phyloP scores from a whole-genome alignment of 768 basidiomycete genomes.

The Cystoderma amianthinum region DNA sequence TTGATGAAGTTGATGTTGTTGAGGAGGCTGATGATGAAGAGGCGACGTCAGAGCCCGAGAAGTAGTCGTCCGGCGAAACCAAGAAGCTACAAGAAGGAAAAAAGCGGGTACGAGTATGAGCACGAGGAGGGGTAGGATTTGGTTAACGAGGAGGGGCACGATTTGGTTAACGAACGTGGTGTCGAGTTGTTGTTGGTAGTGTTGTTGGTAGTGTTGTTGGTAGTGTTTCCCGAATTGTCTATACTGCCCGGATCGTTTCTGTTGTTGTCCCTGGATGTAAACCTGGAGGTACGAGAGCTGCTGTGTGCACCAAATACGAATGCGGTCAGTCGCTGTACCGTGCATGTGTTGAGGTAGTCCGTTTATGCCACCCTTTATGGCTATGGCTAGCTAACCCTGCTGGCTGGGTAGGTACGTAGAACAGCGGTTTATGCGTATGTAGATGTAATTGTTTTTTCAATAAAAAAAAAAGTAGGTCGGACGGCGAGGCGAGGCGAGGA shows the following conservation, averaged over 20 bases:
- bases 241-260: too few relatives aligned
- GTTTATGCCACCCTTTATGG: background rate
- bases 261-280: too few relatives aligned
- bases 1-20: too few relatives aligned
- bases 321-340: slow-evolving; percentile 32
- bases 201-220: too few relatives aligned
- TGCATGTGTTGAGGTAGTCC: slow-evolving; percentile 30
- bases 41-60: background rate
- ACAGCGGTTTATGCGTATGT: background rate
- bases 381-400: too few relatives aligned
- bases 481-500: too few relatives aligned
- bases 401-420: too few relatives aligned
- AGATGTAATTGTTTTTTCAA: background rate
- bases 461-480: too few relatives aligned
- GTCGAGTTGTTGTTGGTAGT: slow-evolving; percentile 29
- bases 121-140: slow-evolving; percentile 50
- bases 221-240: too few relatives aligned
- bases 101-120: slow-evolving; percentile 48
- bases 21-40: too few relatives aligned
- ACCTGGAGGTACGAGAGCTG: too few relatives aligned
- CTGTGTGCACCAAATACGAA: slow-evolving; percentile 29
- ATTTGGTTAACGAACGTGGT: slow-evolving; percentile 54
- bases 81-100: slow-evolving; percentile 32
- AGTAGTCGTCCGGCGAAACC: background rate
- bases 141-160: slow-evolving; percentile 50